phyloP scores from a whole-genome alignment of 2,329 filamentous ascomycete species.

The Beauveria pseudobassiana region DNA sequence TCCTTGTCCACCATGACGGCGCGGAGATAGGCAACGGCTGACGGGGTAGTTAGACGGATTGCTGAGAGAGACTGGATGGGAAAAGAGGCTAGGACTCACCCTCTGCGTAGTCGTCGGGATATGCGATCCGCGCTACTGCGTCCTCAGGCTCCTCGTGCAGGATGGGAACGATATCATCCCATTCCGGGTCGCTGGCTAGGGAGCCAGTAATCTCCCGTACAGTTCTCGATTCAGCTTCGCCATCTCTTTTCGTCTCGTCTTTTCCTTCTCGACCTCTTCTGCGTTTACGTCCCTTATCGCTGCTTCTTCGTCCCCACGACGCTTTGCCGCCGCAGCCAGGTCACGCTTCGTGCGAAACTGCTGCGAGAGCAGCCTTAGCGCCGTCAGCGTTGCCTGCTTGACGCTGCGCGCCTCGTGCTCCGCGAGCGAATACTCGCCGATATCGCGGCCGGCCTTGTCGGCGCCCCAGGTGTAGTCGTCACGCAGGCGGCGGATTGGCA shows the following conservation, averaged over 20 bases:
- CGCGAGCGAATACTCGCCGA: slow-evolving; percentile 39
- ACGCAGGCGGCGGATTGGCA: slow-evolving; percentile 39
- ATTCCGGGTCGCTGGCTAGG: slow-evolving; percentile 58
- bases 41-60: background rate
- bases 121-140: slow-evolving; percentile 87
- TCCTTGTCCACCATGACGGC: slow-evolving; percentile 89
- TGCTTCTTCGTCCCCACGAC: slow-evolving; percentile 12
- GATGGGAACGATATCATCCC: slow-evolving; percentile 79
- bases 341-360: slow-evolving; percentile 34
- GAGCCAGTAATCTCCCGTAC: slow-evolving; percentile 42
- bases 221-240: slow-evolving; percentile 42
- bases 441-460: slow-evolving; percentile 41
- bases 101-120: slow-evolving; percentile 82
- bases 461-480: slow-evolving; percentile 40
- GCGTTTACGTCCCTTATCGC: slow-evolving; percentile 20
- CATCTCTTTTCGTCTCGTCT: slow-evolving; percentile 41
- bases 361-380: slow-evolving; percentile 36
- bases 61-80: background rate
- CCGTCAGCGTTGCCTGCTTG: slow-evolving; percentile 35
- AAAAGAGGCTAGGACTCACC: slow-evolving; percentile 33
- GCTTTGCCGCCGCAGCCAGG: slow-evolving; percentile 15
- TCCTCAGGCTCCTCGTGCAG: slow-evolving; percentile 75
- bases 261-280: slow-evolving; percentile 40
- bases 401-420: slow-evolving; percentile 37
- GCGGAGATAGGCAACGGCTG: slow-evolving; percentile 84